Evolutionary conservation across 2,329 filamentous ascomycete genomes (phyloP), one percentile per base, ranked within the genome.

Genomic region (Paecilomyces variotii): DNA sequence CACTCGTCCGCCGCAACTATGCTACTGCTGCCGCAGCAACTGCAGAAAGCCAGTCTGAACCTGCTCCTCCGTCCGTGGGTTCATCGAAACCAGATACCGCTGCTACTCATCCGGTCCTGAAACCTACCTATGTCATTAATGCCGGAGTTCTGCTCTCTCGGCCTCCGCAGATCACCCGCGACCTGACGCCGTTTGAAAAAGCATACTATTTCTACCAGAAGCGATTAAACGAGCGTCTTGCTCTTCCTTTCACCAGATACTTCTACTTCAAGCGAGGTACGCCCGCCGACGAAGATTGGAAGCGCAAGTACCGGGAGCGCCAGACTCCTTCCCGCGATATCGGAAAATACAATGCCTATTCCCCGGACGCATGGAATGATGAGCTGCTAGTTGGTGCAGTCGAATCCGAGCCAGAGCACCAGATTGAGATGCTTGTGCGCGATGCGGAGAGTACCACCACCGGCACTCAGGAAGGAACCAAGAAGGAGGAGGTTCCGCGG

Each of bases 201-300:
- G 83, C 93, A 63, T 97, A 88, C 78, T 96, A 88, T 81, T 91
- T 99, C 73, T 99, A 99, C 79, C 94, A 99, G 79, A 93, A 93
- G 68, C 91, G 94, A 12, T 83, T 99, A 61, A 96, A 97, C 75
- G 94, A 99, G 80, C 89, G 94, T 51, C 82, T 96, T 56, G 86
- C 87, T 24, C 83, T 94, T 3, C 90, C 92, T 1, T 99, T 97
- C 75, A 89, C 89, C 58, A 86, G 89, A 65, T 89, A 89, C 72
- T 94, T 97, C 78, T 99, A 96, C 82, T 96, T 92, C 84, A 96
- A 96, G 80, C 87, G 87, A 66, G 90, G 90, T 70, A 96, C 92
- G 10, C 87, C 91, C 1, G 82, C 85, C 7, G 89, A 92, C 64
- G 80, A 91, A 55, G 92, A 97, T 78, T 97, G 91, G 90, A 90